These are phyloP conservation scores for Ascochyta lentis DNA, from an alignment of 2,329 filamentous ascomycete genomes.

Conservation along the genomic window DNA sequence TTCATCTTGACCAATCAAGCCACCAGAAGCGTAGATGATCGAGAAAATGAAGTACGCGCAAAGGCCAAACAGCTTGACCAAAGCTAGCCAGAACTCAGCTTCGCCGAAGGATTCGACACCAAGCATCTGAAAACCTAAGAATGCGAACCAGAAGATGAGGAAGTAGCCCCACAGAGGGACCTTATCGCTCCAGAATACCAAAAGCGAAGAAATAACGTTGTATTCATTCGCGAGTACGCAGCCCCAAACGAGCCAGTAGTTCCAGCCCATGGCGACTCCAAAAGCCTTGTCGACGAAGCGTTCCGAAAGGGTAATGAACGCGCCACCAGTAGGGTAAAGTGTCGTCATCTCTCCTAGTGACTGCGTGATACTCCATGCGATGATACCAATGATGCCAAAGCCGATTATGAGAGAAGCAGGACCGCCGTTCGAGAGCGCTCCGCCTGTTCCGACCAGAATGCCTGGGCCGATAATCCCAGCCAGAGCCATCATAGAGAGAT, in stretches of 20 bases:
- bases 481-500: constrained; percentile 65
- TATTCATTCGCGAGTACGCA: constrained; percentile 73
- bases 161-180: constrained; percentile 52
- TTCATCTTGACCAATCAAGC: constrained; percentile 40
- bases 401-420: constrained; percentile 76
- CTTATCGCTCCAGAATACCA: constrained; percentile 68
- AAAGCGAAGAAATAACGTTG: constrained; percentile 70
- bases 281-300: constrained; percentile 57
- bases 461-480: constrained; percentile 70
- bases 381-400: constrained; percentile 75
- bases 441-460: constrained; percentile 73
- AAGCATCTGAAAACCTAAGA: constrained; percentile 49
- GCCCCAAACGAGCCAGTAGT: constrained; percentile 64
- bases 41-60: constrained; percentile 51
- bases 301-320: constrained; percentile 73
- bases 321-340: constrained; percentile 72
- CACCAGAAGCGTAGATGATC: constrained; percentile 48
- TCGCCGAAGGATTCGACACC: constrained; percentile 53
- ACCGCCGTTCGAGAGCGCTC: constrained; percentile 71
- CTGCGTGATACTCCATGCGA: constrained; percentile 73
- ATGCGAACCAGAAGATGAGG: constrained; percentile 51
- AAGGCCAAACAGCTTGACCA: constrained; percentile 49
- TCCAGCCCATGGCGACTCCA: constrained; percentile 40
- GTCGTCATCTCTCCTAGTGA: constrained; percentile 77
- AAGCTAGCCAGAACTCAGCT: constrained; percentile 52